Base-by-base conservation (phyloP, 768 basidiomycete species). In the Dioszegia aurantiaca region DNA sequence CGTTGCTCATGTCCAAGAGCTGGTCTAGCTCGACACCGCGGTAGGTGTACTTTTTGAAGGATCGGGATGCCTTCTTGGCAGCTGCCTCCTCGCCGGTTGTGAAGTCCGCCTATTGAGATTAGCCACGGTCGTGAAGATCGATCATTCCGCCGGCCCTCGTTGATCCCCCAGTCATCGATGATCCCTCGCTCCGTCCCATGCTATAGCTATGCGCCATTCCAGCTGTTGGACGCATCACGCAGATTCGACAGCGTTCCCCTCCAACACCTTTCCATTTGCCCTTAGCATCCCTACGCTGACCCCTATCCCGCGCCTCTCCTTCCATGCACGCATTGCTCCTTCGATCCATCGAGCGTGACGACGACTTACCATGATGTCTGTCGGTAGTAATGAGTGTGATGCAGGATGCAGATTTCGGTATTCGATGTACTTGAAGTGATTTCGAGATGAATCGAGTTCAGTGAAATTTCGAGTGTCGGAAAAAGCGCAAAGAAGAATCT, bases 41-140 rank as follows among this genome's bases (percentile, higher is more conserved):
- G 86, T 92, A 99, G 33, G 89, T 89, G 83, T 94, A 98, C 73
- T 94, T 97, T 76, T 90, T 89, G 88, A 98, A 98, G 59, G 91
- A 93, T 76, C 95, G 83, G 85, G 86, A 92, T 84, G 92, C 93
- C 87, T 95, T 95, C 82, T 94, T 84, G 78, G 93, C 94, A 62
- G 93, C 93, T 72, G 94, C 95, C 78, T 89, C 80, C 79, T 85
- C 79, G 75, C 92, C 90, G 80, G 95, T 92, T 80, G 93, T 94
- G 69, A 91, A 82, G 45, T 70, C 65, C 52, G 65, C 68, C 65
- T 58, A 26, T 8, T 12, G n/a, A n/a, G 24, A 30, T 53, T 23
- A 39, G 36, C 36, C 8, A 23, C 27, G 24, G 11, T 24, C 24
- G 1, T 17, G n/a, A 12, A 4, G 4, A 43, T 10, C 27, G 53